These are phyloP conservation scores for Lentinula boryana DNA, from an alignment of 768 basidiomycete species.

Conservation along the genomic window DNA sequence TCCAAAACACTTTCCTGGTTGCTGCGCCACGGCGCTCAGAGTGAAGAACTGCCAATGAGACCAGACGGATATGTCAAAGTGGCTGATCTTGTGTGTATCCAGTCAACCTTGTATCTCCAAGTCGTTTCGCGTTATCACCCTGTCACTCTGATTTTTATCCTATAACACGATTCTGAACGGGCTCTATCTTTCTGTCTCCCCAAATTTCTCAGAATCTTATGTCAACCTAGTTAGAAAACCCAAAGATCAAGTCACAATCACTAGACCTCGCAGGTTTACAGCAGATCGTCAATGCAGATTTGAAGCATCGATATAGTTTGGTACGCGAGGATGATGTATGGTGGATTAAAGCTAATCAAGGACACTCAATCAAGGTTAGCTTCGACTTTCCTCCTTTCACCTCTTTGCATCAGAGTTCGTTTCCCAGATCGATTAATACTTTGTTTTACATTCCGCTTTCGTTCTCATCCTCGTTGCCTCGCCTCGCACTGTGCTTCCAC, in stretches of 20 bases:
- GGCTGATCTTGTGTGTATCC: slow-evolving; percentile 67
- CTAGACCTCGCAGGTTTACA: slow-evolving; percentile 51
- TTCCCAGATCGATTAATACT: too few relatives aligned
- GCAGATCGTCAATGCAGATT: slow-evolving; percentile 60
- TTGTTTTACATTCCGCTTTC: too few relatives aligned
- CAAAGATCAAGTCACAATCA: slow-evolving; percentile 49
- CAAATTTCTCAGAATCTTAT: neutral
- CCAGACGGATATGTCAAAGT: slow-evolving; percentile 84
- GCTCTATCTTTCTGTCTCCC: neutral
- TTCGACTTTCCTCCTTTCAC: neutral
- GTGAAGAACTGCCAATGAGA: slow-evolving; percentile 70
- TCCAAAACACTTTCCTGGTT: slow-evolving; percentile 90
- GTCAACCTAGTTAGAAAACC: slow-evolving; percentile 52
- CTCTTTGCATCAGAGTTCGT: neutral
- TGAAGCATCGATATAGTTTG: slow-evolving; percentile 62
- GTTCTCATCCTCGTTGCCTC: too few relatives aligned
- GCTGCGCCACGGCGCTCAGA: slow-evolving; percentile 83
- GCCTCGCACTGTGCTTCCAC: too few relatives aligned
- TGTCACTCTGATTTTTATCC: too few relatives aligned
- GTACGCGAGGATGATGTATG: slow-evolving; percentile 32
- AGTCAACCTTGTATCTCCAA: neutral
- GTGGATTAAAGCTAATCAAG: slow-evolving; percentile 91
- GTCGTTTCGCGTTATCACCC: neutral
- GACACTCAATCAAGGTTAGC: slow-evolving; percentile 75
- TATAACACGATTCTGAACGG: too few relatives aligned